Evolutionary conservation across 371 early-diverging fungal species (phyloP), one percentile per base, ranked within the genome.

Genomic region (Batrachochytrium dendrobatidis): DNA sequence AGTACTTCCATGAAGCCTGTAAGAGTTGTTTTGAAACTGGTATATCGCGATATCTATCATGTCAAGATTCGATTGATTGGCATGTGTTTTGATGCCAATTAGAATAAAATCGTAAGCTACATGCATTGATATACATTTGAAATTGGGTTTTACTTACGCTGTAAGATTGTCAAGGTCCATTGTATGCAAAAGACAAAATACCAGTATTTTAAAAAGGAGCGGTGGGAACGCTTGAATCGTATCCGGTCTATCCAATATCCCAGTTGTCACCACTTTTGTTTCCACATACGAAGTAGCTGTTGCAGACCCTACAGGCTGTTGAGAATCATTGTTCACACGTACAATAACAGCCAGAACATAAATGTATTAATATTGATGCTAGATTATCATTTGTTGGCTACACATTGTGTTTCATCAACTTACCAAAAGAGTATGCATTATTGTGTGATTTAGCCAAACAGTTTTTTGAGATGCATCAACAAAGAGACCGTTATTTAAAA

Each of bases 231-330:
- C 53, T 33, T 39, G 18, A 5, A 68, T 30, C 8, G 55, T 55
- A 7, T 32, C 55, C 17, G 68, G 70, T 32, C 58, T 55, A 53
- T 72, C 72, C 26, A 75, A 53, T 8, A 72, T 59, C 5, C 76
- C 72, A 1, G 70, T 64, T 0, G 64, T 34, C 4, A 63, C 49
- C 12, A 43, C 26, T 4, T 60, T 53, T 4, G 67, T 60, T 26
- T 70, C 71, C 20, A 65, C 53, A 52, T 73, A 70, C 15, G 64
- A 44, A 18, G 53, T 44, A 1, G 57, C 33, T 3, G 10, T 12
- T 15, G 67, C 30, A 3, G 43, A 32, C 2, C 61, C 59, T 7
- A 65, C n/a, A 8, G 75, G 75, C 71, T 71, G 49, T 26, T 20
- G 29, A 28, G 26, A 7, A 32, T 18, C 20, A 10, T 29, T 7